Evolutionary conservation across 352 stramenopile species (phyloP).

Genomic region (Phytophthora pluvialis): DNA sequence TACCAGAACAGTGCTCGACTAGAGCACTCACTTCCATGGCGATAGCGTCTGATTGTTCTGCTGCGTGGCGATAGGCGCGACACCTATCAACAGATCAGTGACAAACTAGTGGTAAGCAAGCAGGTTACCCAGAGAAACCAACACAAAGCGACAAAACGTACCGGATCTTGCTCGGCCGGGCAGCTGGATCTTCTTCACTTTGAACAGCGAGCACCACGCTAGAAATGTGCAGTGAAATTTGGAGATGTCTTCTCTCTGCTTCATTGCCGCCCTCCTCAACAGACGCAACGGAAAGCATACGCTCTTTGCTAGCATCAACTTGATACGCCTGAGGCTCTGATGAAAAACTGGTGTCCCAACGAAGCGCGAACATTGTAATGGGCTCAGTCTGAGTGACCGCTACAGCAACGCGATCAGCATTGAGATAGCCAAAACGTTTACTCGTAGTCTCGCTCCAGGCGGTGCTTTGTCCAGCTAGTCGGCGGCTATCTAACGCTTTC

Average conservation of each 20-base stretch:
- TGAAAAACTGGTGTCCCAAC: conserved; percentile 39
- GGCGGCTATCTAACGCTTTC: conserved; percentile 40
- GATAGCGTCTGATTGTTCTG: conserved; percentile 10
- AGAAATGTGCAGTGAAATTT: conserved; percentile 41
- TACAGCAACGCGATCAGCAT: conserved; percentile 35
- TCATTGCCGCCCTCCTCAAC: not conserved
- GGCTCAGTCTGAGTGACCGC: conserved; percentile 1
- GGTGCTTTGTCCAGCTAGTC: conserved; percentile 17
- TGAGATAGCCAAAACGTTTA: conserved; percentile 44
- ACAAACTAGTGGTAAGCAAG: conserved; percentile 13
- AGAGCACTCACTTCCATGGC: conserved; percentile 43
- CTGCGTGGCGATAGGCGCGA: conserved; percentile 40
- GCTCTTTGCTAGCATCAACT: conserved; percentile 29
- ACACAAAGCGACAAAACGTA: conserved; percentile 19
- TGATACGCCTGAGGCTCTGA: conserved; percentile 34
- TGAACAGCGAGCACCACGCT: conserved; percentile 32
- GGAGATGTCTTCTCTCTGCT: conserved; percentile 26
- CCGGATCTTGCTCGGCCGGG: conserved; percentile 41
- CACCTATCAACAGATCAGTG: conserved; percentile 37
- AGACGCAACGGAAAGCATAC: conserved; percentile 26
- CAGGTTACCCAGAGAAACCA: not conserved
- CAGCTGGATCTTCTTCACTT: conserved; percentile 8
- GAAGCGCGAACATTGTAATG: conserved; percentile 36
- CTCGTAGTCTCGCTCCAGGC: conserved; percentile 3
- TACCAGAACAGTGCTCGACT: conserved; percentile 48